phyloP scores from a whole-genome alignment of 2,329 filamentous ascomycete species.

The Trichoderma koningii region DNA sequence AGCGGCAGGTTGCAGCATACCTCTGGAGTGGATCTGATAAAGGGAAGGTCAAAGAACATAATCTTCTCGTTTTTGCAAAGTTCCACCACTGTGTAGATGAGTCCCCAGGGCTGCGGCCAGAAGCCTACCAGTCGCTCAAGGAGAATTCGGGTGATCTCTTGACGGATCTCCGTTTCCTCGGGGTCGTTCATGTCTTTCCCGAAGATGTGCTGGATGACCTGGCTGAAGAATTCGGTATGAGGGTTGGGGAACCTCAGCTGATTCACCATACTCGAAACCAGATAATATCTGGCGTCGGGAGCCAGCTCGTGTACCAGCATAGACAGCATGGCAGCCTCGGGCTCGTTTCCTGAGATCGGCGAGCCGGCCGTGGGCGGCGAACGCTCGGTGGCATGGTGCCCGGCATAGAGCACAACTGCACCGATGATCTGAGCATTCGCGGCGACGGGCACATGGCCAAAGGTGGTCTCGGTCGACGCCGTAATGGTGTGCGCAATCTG shows the following conservation, averaged over 20 bases:
- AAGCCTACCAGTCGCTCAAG: conserved; percentile 85
- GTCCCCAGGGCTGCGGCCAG: conserved; percentile 93
- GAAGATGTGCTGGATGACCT: conserved; percentile 81
- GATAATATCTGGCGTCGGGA: conserved; percentile 79
- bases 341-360: conserved; percentile 45
- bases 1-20: conserved; percentile 48
- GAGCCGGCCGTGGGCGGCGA: conserved; percentile 60
- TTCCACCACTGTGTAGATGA: conserved; percentile 85
- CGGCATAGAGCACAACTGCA: conserved; percentile 81
- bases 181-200: conserved; percentile 71
- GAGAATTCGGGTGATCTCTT: conserved; percentile 86
- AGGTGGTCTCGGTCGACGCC: conserved; percentile 60
- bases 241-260: conserved; percentile 88
- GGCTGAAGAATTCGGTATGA: conserved; percentile 91
- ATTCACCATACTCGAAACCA: conserved; percentile 83
- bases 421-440: conserved; percentile 75
- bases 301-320: conserved; percentile 74
- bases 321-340: conserved; percentile 71
- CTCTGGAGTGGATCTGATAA: conserved; percentile 87
- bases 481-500: conserved; percentile 75
- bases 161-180: conserved; percentile 78
- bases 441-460: conserved; percentile 66
- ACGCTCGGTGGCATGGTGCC: conserved; percentile 67
- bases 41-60: conserved; percentile 88
- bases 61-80: conserved; percentile 89